Evolutionary conservation across 805 yeast species (phyloP).

Genomic region (Metschnikowia peoriensis): DNA sequence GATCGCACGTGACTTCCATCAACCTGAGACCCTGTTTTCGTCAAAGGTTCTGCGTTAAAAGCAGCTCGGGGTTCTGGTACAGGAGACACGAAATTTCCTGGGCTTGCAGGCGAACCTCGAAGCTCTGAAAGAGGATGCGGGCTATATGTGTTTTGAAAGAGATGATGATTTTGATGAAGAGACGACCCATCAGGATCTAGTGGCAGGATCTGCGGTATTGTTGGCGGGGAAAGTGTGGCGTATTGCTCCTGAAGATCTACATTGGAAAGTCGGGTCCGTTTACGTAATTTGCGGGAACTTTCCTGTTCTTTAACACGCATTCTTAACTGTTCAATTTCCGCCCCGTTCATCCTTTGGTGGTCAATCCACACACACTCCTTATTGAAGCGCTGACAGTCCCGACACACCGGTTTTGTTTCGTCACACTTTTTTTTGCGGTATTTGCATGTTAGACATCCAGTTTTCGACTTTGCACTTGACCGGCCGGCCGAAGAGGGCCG

Average conservation of each 20-base stretch:
- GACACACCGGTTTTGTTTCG: constrained; percentile 48
- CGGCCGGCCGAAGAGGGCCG: constrained; percentile 1
- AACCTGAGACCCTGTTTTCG: background rate
- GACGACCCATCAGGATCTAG: constrained; percentile 1
- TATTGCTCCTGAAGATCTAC: background rate
- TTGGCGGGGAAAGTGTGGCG: constrained; percentile 1
- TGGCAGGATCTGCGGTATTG: constrained; percentile 3
- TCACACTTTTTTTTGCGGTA: constrained; percentile 60
- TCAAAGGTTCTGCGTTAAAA: too few relatives aligned
- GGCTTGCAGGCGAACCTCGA: background rate
- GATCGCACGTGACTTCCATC: background rate
- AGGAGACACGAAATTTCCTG: background rate
- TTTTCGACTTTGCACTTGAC: constrained; percentile 34
- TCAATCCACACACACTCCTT: constrained; percentile 51
- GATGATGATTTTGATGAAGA: background rate
- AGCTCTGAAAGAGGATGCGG: background rate
- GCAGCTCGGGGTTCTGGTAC: background rate
- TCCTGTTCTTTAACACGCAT: constrained; percentile 40
- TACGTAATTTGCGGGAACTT: constrained; percentile 40
- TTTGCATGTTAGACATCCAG: constrained; percentile 71
- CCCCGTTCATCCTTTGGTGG: constrained; percentile 39
- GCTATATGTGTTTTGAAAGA: background rate
- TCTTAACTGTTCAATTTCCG: constrained; percentile 35
- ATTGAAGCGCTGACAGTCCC: constrained; percentile 46
- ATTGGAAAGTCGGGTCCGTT: constrained; percentile 21